Base-by-base conservation (phyloP, 495 filamentous ascomycete species). In the Chaetomium fimeti region DNA sequence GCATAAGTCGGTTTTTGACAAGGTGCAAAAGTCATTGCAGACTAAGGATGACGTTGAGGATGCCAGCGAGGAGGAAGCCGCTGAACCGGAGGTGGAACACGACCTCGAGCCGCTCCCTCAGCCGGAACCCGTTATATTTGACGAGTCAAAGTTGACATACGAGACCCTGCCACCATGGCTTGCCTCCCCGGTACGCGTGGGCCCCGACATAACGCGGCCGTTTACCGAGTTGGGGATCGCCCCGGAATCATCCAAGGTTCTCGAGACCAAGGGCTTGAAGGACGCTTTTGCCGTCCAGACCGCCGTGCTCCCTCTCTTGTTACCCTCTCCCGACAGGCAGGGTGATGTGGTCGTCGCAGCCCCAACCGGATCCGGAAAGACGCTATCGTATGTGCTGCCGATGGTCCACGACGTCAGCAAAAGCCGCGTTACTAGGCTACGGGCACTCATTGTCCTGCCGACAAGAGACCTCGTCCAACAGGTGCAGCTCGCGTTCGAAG, bases 321-420 rank as follows among this genome's bases (percentile, higher is more conserved):
- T 93, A 0, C 84, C 88, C 9, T 68, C 70, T 16, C 83, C 83
- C 0, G 72, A 75, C 18, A 73, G 83, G 61, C 74, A 81, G 3
- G 89, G 91, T 3, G 93, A 98, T 76, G 65, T 98, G 8, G 89
- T 94, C 57, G 84, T 98, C 18, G 92, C 91, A 24, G 93, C 93
- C 1, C 85, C 91, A 4, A 98, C 93, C 1, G 93, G 93, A 5
- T 97, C 93, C 0, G 93, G 93, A 53, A 98, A 98, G 72, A 98
- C 93, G 0, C 76, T 98, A 3, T 88, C 93, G 6, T 98, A 98
- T 66, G 82, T 92, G 1, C 79, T 97, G n/a, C 93, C 93, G 0
- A 84, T 97, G 67, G 77, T 96, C 18, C 85, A 91, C 45, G 83
- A 85, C n/a, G 75, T 98, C 47, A 84, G 85, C 57, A 75, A 81